These are phyloP conservation scores for Fragaria vesca DNA, from an alignment of 306 rosid species.

Conservation along the genomic window DNA sequence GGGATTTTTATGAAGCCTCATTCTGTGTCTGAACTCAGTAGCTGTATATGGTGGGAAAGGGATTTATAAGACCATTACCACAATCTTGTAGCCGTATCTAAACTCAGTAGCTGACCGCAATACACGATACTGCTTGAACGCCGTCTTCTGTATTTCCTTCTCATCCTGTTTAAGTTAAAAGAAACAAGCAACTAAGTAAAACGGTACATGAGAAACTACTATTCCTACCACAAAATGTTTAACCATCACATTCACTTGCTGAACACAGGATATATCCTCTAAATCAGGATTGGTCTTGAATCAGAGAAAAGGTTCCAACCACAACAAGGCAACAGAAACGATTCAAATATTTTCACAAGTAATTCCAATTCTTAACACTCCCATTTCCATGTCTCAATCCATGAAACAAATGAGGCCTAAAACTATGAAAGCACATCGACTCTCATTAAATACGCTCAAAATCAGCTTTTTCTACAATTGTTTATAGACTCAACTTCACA, in stretches of 20 bases:
- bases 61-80: constrained; percentile 47
- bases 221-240: background rate
- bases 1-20: background rate
- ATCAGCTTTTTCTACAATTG: background rate
- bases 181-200: constrained; percentile 16
- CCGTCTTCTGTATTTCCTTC: constrained; percentile 88
- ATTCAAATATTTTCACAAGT: background rate
- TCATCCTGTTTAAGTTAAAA: constrained; percentile 64
- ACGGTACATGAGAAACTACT: background rate
- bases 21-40: background rate
- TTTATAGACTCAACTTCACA: background rate
- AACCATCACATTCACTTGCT: background rate
- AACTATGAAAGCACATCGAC: background rate
- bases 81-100: constrained; percentile 96
- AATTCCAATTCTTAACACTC: background rate
- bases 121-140: constrained; percentile 68
- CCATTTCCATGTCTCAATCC: background rate
- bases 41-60: background rate
- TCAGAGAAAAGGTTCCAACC: background rate
- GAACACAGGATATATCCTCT: background rate
- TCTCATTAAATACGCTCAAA: background rate
- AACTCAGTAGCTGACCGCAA: constrained; percentile 72
- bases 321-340: background rate
- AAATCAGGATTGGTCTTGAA: background rate
- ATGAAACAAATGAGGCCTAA: background rate